phyloP scores from a whole-genome alignment of 2,329 filamentous ascomycete genomes.

The Karstenula rhodostoma region DNA sequence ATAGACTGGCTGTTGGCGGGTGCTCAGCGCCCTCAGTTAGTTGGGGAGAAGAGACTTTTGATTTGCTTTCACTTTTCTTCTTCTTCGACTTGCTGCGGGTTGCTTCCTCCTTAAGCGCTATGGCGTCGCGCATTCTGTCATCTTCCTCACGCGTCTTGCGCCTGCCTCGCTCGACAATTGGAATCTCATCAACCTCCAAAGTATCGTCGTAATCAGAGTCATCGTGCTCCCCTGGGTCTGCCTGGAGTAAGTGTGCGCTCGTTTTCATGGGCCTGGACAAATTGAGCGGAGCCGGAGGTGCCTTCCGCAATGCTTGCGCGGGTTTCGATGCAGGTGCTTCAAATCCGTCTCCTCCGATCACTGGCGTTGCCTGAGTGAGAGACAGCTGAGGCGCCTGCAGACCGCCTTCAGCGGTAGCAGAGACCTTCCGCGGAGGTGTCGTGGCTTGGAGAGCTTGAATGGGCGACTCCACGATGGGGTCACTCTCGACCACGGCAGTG shows the following conservation, averaged over 20 bases:
- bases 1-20: conserved; percentile 30
- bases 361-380: conserved; percentile 50
- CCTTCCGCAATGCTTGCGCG: conserved; percentile 70
- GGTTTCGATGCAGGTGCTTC: conserved; percentile 44
- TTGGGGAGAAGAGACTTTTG: conserved; percentile 36
- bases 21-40: conserved; percentile 28
- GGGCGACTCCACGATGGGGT: conserved; percentile 15
- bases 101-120: conserved; percentile 73
- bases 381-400: conserved; percentile 47
- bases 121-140: conserved; percentile 76
- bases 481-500: conserved; percentile 29
- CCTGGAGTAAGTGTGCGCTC: conserved; percentile 55
- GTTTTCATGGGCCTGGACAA: conserved; percentile 61
- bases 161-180: conserved; percentile 70
- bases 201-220: conserved; percentile 87
- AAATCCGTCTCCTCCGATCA: conserved; percentile 47
- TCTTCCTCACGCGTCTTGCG: conserved; percentile 89
- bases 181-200: conserved; percentile 72
- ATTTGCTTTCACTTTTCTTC: conserved; percentile 65
- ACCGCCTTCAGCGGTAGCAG: conserved; percentile 20
- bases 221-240: conserved; percentile 65
- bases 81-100: conserved; percentile 77
- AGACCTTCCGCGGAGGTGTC: conserved; percentile 24
- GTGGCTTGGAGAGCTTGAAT: conserved; percentile 22
- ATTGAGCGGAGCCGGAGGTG: conserved; percentile 84